A percentile compares a stretch with the other conserved stretches of the same genome.
These are phyloP conservation scores for Claviceps sp. DNA, from an alignment of 2,329 filamentous ascomycete genomes.

Conservation along the genomic window DNA sequence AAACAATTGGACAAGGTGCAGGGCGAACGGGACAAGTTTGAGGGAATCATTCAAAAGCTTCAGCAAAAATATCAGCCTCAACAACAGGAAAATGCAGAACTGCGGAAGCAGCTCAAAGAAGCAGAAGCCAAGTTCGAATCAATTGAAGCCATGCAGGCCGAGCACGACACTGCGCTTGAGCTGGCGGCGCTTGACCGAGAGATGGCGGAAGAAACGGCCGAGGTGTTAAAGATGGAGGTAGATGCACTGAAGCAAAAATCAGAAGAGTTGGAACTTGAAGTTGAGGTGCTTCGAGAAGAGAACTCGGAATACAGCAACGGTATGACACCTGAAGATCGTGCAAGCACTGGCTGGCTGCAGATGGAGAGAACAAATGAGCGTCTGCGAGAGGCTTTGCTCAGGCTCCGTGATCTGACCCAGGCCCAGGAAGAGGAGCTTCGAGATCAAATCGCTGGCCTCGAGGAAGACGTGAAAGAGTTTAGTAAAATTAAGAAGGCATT, in stretches of 20 bases:
- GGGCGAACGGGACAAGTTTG: slow-evolving; percentile 63
- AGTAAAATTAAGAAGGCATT: slow-evolving; percentile 55
- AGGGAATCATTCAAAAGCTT: slow-evolving; percentile 78
- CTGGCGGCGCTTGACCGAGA: slow-evolving; percentile 81
- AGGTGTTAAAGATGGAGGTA: slow-evolving; percentile 67
- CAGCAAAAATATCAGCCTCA: slow-evolving; percentile 80
- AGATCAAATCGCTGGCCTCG: slow-evolving; percentile 59
- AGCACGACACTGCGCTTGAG: slow-evolving; percentile 76
- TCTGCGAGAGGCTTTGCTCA: slow-evolving; percentile 69
- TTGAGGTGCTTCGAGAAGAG: slow-evolving; percentile 77
- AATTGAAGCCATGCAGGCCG: slow-evolving; percentile 58
- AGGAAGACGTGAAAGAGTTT: slow-evolving; percentile 59
- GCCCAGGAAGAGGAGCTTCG: slow-evolving; percentile 71
- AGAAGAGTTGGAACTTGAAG: slow-evolving; percentile 78
- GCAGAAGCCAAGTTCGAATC: slow-evolving; percentile 52
- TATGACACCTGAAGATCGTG: slow-evolving; percentile 77
- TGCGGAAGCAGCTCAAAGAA: slow-evolving; percentile 68
- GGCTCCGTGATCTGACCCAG: slow-evolving; percentile 74
- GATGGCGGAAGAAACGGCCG: slow-evolving; percentile 89
- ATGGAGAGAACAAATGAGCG: slow-evolving; percentile 85
- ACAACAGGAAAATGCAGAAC: slow-evolving; percentile 62
- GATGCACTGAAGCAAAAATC: slow-evolving; percentile 60
- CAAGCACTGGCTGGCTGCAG: slow-evolving; percentile 78
- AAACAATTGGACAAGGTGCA: slow-evolving; percentile 66
- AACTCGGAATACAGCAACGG: slow-evolving; percentile 72